Conservation (phyloP, 2,329 filamentous ascomycete genomes). For the Nemania serpens region DNA sequence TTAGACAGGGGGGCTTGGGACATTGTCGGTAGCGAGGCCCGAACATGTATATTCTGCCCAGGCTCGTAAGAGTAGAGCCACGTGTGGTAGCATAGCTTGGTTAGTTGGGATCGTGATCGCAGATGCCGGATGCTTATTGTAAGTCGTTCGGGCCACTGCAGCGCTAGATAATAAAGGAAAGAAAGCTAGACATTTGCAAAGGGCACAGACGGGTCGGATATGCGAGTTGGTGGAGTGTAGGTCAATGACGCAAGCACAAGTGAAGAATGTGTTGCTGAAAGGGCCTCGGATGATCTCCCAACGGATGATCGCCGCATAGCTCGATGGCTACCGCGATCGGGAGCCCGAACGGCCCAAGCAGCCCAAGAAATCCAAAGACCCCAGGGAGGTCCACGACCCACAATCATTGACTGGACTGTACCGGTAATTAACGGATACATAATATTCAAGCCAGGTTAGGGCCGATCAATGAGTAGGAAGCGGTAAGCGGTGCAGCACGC, state of each 20-base stretch:
- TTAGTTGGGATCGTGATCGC: neutral
- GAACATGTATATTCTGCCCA: neutral
- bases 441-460: too few relatives aligned
- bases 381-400: neutral
- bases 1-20: constrained; percentile 5
- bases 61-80: neutral
- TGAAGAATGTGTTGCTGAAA: neutral
- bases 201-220: neutral
- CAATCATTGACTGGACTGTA: too few relatives aligned
- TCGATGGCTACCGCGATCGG: constrained; percentile 14
- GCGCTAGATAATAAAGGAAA: neutral
- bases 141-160: neutral
- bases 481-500: too few relatives aligned
- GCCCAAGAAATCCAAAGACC: constrained; percentile 6
- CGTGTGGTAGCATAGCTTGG: neutral
- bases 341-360: neutral
- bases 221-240: neutral
- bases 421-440: too few relatives aligned
- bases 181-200: constrained; percentile 6
- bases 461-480: too few relatives aligned
- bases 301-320: constrained; percentile 10
- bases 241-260: constrained; percentile 12
- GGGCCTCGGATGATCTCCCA: constrained; percentile 1
- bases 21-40: neutral
- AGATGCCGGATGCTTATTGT: neutral